A percentile compares a stretch with the other conserved stretches of the same genome.
Evolutionary conservation across 2,329 filamentous ascomycete species (phyloP).

Genomic region (Colletotrichum aenigma): DNA sequence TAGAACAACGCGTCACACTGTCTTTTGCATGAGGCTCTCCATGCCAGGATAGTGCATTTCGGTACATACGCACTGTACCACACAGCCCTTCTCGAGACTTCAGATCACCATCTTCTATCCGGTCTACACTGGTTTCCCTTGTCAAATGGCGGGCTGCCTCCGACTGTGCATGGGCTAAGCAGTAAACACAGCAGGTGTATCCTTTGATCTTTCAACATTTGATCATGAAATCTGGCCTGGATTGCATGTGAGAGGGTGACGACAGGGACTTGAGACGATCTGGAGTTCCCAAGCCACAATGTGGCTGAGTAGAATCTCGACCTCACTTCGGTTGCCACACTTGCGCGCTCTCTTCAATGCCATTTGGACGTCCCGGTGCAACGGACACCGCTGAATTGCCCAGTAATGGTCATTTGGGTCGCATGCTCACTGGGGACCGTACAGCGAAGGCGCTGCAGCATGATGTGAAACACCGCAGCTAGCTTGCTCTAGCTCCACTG

Average conservation of each 20-base stretch:
- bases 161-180: not conserved
- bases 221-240: not conserved
- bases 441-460: slow-evolving; percentile 1
- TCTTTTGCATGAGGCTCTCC: not conserved
- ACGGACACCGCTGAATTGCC: not conserved
- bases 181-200: not conserved
- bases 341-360: not conserved
- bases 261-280: not conserved
- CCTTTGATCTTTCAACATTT: not conserved
- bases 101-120: not conserved
- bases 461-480: slow-evolving; percentile 3
- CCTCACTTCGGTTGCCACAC: not conserved
- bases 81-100: not conserved
- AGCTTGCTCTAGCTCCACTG: slow-evolving; percentile 7
- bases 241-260: not conserved
- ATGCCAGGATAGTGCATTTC: not conserved
- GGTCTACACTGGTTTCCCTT: not conserved
- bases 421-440: not conserved
- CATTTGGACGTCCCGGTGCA: not conserved
- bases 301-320: not conserved
- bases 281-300: not conserved
- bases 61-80: not conserved
- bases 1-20: not conserved
- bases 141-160: not conserved
- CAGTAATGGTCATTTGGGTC: not conserved